Percentiles rank a stretch among this genome's conserved stretches.
phyloP scores from a whole-genome alignment of 805 yeast species.

The Barnettozyma populi region DNA sequence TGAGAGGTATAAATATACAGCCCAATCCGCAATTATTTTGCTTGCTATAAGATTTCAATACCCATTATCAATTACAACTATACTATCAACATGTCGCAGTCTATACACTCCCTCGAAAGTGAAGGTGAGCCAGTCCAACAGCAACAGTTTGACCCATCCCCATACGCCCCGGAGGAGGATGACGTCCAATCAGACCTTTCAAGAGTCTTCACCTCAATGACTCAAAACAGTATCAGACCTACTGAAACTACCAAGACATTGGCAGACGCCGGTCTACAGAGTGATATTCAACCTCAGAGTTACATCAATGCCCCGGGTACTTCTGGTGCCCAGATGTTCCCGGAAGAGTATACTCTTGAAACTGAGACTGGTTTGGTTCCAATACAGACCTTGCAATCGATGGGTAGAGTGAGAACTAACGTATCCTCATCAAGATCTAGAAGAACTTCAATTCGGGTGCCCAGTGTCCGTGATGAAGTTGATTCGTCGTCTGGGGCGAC shows the following conservation, averaged over 20 bases:
- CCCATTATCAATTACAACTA: no score
- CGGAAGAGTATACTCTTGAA: constrained; percentile 88
- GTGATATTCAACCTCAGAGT: constrained; percentile 42
- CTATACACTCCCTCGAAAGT: constrained; percentile 18
- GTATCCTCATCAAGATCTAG: constrained; percentile 20
- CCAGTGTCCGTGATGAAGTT: constrained; percentile 18
- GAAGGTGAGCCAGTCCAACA: constrained; percentile 5
- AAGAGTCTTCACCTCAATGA: constrained; percentile 19
- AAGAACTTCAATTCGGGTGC: constrained; percentile 15
- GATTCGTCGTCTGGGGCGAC: constrained; percentile 26
- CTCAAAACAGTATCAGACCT: constrained; percentile 29
- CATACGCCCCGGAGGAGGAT: constrained; percentile 30
- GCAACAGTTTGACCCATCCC: constrained; percentile 27
- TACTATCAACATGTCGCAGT: constrained; percentile 5
- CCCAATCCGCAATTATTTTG: background rate
- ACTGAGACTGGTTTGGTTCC: constrained; percentile 88
- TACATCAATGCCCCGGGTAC: constrained; percentile 52
- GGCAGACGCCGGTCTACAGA: constrained; percentile 53
- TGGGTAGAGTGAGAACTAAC: constrained; percentile 53
- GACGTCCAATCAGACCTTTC: constrained; percentile 44
- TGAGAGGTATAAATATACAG: background rate
- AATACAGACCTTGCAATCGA: constrained; percentile 57
- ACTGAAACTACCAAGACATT: constrained; percentile 76
- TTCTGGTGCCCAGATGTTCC: constrained; percentile 68
- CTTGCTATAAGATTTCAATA: background rate